Base-by-base conservation (phyloP, 1,139 yeast species). In the Pichia sp. region DNA sequence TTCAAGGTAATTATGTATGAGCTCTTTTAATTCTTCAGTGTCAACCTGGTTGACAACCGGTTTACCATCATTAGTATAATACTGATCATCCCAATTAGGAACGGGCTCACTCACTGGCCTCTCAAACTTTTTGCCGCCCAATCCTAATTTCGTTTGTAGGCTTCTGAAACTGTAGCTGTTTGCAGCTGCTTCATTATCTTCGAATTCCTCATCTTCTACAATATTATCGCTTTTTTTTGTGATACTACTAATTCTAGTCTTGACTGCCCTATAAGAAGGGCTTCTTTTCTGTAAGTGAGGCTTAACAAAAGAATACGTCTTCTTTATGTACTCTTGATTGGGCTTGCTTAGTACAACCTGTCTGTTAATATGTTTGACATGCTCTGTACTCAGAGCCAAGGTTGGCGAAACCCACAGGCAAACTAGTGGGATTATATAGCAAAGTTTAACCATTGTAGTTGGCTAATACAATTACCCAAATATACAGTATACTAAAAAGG, bases 71-170 rank as follows among this genome's bases (percentile, higher is more conserved):
- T 55, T 40, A 16, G 61, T 63, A 41, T 59, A 61, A 47, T 50
- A 51, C 40, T 61, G 63, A 6, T 54, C 55, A 16, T 60, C 57
- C 38, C 55, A 52, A 16, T 59, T 58, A 7, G 60, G 50, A 40
- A 63, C 61, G 4, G 67, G 64, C 0, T 61, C 64, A 43, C 56
- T 62, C 10, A 62, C 64, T 2, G 67, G 66, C 17, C 61, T 60
- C 16, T 62, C 58, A 33, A 60, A 36, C 7, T 51, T 41, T 29
- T 38, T 48, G 34, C 27, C 53, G 3, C 36, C 34, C 4, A 49
- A 10, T 3, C 53, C 36, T 5, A 46, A 7, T 4, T 50, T 41
- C 17, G 36, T 48, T 9, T 43, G 60, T n/a, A 42, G 52, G 9
- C 38, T 48, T 38, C 43, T 49, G 34, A 49, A 49, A 16, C 40